These are phyloP conservation scores for Prunus campanulata DNA, from an alignment of 306 rosid genomes.

Conservation along the genomic window DNA sequence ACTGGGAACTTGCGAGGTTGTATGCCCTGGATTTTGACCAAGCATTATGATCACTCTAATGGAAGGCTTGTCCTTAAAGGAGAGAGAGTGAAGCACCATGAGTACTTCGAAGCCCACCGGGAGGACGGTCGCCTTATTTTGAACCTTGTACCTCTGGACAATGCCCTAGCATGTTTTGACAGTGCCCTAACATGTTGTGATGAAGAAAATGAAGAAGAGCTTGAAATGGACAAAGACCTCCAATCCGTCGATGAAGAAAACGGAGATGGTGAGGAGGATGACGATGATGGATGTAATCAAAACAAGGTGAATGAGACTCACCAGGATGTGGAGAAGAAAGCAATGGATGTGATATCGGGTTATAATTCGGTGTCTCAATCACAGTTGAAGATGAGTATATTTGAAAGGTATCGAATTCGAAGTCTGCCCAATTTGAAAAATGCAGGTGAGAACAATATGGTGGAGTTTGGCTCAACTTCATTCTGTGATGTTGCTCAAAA, in stretches of 20 bases:
- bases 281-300: background rate
- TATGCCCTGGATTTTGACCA: constrained; percentile 44
- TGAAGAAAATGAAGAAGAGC: constrained; percentile 13
- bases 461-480: background rate
- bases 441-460: no score
- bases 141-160: constrained; percentile 22
- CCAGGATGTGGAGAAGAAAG: background rate
- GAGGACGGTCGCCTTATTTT: constrained; percentile 50
- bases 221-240: background rate
- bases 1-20: constrained; percentile 16
- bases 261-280: background rate
- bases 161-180: constrained; percentile 6
- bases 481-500: constrained; percentile 11
- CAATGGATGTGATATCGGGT: background rate
- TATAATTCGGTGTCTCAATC: constrained; percentile 3
- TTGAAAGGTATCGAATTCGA: no score
- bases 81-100: constrained; percentile 30
- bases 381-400: no score
- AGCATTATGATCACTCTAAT: constrained; percentile 18
- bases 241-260: constrained; percentile 1
- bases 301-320: background rate
- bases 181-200: constrained; percentile 7
- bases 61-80: constrained; percentile 41
- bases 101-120: constrained; percentile 34
- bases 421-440: no score